A percentile compares a stretch with the other conserved stretches of the same genome.
Conservation (phyloP, 108 stramenopile genomes). For the Phaeodactylum tricornutum region DNA sequence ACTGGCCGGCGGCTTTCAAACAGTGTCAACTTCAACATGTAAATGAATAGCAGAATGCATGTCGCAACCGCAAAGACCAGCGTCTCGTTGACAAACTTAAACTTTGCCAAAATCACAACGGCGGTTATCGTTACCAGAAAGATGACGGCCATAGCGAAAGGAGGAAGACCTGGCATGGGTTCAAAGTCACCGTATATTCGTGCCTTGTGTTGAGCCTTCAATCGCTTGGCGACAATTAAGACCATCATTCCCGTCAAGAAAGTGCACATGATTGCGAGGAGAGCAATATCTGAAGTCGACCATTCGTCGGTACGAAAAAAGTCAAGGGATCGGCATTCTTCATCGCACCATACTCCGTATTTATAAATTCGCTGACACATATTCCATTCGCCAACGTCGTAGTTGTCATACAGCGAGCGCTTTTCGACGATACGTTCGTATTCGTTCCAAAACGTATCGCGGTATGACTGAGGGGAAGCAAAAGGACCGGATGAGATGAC, state of each 20-base stretch:
- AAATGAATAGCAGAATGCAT: constrained; percentile 75
- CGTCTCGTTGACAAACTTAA: constrained; percentile 82
- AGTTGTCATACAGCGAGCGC: constrained; percentile 30
- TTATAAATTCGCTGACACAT: constrained; percentile 73
- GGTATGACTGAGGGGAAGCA: constrained; percentile 14
- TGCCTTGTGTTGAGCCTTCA: constrained; percentile 34
- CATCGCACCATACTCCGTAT: constrained; percentile 80
- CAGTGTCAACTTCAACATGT: constrained; percentile 83
- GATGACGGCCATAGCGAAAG: constrained; percentile 60
- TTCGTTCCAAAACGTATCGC: constrained; percentile 33
- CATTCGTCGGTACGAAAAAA: constrained; percentile 71
- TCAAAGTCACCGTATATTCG: constrained; percentile 20
- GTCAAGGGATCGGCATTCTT: constrained; percentile 64
- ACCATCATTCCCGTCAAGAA: constrained; percentile 82
- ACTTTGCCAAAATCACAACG: constrained; percentile 49
- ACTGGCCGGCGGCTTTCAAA: constrained; percentile 54
- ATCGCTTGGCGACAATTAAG: constrained; percentile 71
- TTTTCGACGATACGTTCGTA: neutral
- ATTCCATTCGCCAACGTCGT: constrained; percentile 64
- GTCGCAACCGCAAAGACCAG: constrained; percentile 76
- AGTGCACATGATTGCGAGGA: constrained; percentile 68
- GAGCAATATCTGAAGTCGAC: constrained; percentile 73
- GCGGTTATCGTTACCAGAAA: constrained; percentile 49
- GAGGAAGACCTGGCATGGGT: constrained; percentile 47
- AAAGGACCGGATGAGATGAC: neutral